Conservation (phyloP, 2,329 filamentous ascomycete genomes). For the Botryotinia convoluta region DNA sequence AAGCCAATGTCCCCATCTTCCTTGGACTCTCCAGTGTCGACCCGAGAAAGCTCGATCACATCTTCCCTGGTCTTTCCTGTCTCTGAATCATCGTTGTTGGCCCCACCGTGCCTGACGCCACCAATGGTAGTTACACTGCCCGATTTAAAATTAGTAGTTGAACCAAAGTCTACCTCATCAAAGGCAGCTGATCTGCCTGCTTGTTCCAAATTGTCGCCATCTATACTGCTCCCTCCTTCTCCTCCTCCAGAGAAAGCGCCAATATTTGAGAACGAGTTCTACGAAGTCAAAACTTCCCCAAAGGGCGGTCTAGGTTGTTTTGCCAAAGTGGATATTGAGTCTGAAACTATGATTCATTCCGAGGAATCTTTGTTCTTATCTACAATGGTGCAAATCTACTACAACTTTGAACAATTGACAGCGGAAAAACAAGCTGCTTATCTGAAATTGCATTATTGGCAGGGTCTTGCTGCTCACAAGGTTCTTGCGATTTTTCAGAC, state of each 20-base stretch:
- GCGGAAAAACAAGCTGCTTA: constrained; percentile 28
- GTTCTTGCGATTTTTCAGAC: constrained; percentile 34
- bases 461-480: constrained; percentile 19
- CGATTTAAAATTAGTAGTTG: not conserved
- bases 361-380: constrained; percentile 34
- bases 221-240: not conserved
- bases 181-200: not conserved
- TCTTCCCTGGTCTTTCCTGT: not conserved
- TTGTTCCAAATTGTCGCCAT: not conserved
- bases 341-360: constrained; percentile 29
- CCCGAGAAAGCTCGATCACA: not conserved
- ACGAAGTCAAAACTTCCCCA: constrained; percentile 32
- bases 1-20: not conserved
- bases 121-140: not conserved
- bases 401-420: constrained; percentile 27
- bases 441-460: constrained; percentile 25
- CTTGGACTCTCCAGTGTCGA: not conserved
- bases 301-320: constrained; percentile 37
- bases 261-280: constrained; percentile 31
- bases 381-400: constrained; percentile 23
- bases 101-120: not conserved
- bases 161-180: not conserved
- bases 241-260: not conserved
- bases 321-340: constrained; percentile 32
- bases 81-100: not conserved